These are phyloP conservation scores for Protostelium mycophagum DNA, from an alignment of 78 protist genomes.

Conservation along the genomic window DNA sequence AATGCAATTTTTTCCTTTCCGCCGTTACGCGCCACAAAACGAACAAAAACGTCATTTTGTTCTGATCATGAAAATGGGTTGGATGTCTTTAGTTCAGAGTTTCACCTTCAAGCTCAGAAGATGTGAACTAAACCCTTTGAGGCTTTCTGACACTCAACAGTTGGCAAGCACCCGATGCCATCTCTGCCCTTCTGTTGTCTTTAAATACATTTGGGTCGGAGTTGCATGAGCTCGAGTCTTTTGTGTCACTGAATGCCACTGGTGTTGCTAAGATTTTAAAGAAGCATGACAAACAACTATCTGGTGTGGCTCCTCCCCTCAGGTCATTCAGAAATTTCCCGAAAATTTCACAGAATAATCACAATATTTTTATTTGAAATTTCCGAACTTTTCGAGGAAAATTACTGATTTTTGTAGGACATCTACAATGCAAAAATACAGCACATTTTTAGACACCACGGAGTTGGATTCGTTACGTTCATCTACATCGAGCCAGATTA, in stretches of 20 bases:
- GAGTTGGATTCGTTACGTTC: background rate
- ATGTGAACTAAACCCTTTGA: background rate
- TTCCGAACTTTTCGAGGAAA: too few species aligned
- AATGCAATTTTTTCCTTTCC: too few species aligned
- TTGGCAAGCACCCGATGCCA: background rate
- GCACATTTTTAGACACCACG: background rate
- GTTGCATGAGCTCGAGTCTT: background rate
- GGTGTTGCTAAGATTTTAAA: background rate
- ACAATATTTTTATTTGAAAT: too few species aligned
- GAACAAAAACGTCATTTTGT: too few species aligned
- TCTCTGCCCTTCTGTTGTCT: background rate
- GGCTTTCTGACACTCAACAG: too few species aligned
- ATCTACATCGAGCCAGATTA: background rate
- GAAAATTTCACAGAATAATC: too few species aligned
- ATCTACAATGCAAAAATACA: too few species aligned
- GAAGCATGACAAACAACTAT: background rate
- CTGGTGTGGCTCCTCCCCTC: background rate
- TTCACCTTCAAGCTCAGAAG: background rate
- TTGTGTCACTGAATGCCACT: background rate
- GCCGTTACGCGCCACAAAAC: too few species aligned
- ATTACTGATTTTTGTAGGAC: too few species aligned
- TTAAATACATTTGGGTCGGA: background rate
- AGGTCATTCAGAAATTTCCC: too few species aligned
- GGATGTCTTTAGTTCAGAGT: too few species aligned
- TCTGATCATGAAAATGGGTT: too few species aligned